Evolutionary conservation across 148 eudicot species (phyloP), one percentile per base, ranked within the genome.

Genomic region (Dianthus caryophyllus): DNA sequence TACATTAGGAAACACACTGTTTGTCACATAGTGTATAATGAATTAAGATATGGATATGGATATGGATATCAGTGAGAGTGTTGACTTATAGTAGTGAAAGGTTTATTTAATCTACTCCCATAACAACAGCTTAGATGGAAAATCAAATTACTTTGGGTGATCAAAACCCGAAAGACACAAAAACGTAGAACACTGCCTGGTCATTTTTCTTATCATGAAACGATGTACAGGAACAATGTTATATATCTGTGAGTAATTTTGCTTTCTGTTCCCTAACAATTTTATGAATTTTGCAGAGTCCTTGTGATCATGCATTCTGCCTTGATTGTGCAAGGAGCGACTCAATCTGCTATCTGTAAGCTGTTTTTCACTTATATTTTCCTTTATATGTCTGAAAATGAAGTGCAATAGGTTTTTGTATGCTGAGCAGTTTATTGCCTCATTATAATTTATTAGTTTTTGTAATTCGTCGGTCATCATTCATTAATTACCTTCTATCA

Each of bases 251-350:
- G 38, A 36, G 10, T n/a, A 29, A 41, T 30, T 38, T 21, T 25
- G 6, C 50, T 29, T 55, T 53, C 18, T 44, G 36, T 61, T 71
- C 29, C 18, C 49, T 38, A 31, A 49, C 43, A 17, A 2, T 43
- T 70, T 43, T 57, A 57, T 71, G 64, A 71, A 11, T 74, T 70
- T 80, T 88, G 93, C 96, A 94, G 99, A 90, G 85, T 74, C 99
- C 99, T 36, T 94, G 99, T 62, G 99, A 88, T 48, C 99, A 94
- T 85, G 89, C 83, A 27, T 94, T 90, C 86, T 94, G 99, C 70
- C 86, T 90, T 75, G 99, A 90, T 74, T 94, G 99, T 74, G 93
- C 96, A 11, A 88, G 99, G 82, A 94, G 97, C 75, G 93, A 94
- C 75, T 90, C 99, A n/a, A 77, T 94, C 56, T 94, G 99, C 81